Conservation (phyloP, 495 filamentous ascomycete genomes). For the Clohesyomyces aquaticus region DNA sequence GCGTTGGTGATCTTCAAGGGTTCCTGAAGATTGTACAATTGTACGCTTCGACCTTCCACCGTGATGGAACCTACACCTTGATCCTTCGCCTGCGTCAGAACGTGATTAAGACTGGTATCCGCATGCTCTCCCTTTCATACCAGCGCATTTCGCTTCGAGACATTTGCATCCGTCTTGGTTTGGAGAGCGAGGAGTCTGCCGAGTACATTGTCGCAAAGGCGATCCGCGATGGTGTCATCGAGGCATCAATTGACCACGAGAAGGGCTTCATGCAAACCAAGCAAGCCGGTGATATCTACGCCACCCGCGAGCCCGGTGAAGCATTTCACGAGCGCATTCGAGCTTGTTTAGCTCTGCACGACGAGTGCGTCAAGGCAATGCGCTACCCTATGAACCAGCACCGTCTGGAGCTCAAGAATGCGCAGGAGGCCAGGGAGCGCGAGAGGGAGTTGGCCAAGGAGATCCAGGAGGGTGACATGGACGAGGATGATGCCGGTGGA, state of each 20-base stretch:
- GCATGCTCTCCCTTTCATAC: slow-evolving; percentile 98
- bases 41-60: slow-evolving; percentile 81
- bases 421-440: slow-evolving; percentile 92
- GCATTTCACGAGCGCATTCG: slow-evolving; percentile 95
- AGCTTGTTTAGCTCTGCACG: slow-evolving; percentile 87
- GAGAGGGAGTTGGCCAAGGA: slow-evolving; percentile 98
- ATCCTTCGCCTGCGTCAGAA: slow-evolving; percentile 94
- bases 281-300: slow-evolving; percentile 91
- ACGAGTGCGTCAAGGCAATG: slow-evolving; percentile 99
- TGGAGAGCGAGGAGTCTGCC: slow-evolving; percentile 93
- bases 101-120: slow-evolving; percentile 98
- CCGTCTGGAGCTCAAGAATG: slow-evolving; percentile 94
- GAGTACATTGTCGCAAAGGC: slow-evolving; percentile 99
- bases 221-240: slow-evolving; percentile 96
- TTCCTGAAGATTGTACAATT: slow-evolving; percentile 82
- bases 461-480: slow-evolving; percentile 96
- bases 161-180: slow-evolving; percentile 89
- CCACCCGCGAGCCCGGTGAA: slow-evolving; percentile 92
- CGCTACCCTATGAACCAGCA: slow-evolving; percentile 99
- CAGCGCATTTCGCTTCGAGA: slow-evolving; percentile 96
- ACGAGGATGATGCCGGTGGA: slow-evolving; percentile 94
- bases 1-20: slow-evolving; percentile 89
- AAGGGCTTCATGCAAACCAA: slow-evolving; percentile 98
- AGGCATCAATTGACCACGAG: slow-evolving; percentile 92
- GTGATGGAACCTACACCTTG: slow-evolving; percentile 92